Evolutionary conservation across 176 grass and related monocot species (phyloP), one percentile per base, ranked within the genome.

Genomic region (Musa schizocarpa): DNA sequence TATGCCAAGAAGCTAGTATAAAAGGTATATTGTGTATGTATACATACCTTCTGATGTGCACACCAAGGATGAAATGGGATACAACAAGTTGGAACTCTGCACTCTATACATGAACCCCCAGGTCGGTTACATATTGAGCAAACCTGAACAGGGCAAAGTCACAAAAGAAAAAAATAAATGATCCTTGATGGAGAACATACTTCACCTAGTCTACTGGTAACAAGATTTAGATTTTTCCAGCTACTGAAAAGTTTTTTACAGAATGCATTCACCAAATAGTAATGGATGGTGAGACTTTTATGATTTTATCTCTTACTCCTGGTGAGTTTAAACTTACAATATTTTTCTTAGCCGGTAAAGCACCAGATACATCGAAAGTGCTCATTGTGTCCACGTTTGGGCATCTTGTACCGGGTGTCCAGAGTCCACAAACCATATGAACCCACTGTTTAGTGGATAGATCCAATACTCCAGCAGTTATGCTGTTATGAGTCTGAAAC

Each of bases 51-150:
- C 78, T 82, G 83, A 72, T 93, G 90, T 17, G 88, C 94, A 84
- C 94, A 98, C 94, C 94, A 98, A 76, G 94, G 84, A 91, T 98
- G 94, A 91, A 98, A 98, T 71, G 81, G 29, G 52, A 84, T 75
- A 9, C 53, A 85, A 67, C 90, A 98, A 82, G 84, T 85, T 78
- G 78, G 69, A 85, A 91, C 84, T 71, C 90, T 87, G 63, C 94
- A 98, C 80, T 81, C 79, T 82, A 98, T 87, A 74, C 82, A 91
- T 71, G 94, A 93, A 53, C 94, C 94, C 22, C 90, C 90, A 22
- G 65, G 77, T 83, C 94, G 79, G 57, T 81, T 83, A 81, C 94
- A 98, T 13, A 98, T 77, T 23, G 94, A 93, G 65, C 94, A 98
- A 70, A 78, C 82, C 94, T 98, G 81, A 75, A 79, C 56, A 80